A percentile compares a stretch with the other conserved stretches of the same genome.
Conservation (phyloP, 768 basidiomycete genomes). For the Chalciporus sphaerocephalus region DNA sequence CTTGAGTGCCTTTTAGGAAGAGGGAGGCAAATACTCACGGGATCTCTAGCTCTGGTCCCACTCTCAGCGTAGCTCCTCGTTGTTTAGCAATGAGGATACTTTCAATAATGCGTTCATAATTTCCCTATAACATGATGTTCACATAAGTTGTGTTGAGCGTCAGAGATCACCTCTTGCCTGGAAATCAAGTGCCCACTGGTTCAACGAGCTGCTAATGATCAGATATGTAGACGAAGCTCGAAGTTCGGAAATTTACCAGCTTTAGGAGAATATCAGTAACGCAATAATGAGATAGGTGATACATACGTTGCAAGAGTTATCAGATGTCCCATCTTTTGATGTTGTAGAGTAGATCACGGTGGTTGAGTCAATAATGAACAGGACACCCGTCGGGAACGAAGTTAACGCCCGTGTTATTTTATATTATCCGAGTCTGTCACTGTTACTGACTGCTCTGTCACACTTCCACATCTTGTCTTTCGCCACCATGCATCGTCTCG, state of each 20-base stretch:
- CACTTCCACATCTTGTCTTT: neutral
- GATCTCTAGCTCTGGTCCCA: slow-evolving; percentile 96
- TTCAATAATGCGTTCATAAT: slow-evolving; percentile 82
- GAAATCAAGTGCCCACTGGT: slow-evolving; percentile 97
- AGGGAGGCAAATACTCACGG: slow-evolving; percentile 47
- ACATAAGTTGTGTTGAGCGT: neutral
- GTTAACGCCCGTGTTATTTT: neutral
- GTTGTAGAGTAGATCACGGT: neutral
- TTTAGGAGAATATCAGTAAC: slow-evolving; percentile 7
- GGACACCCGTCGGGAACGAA: neutral
- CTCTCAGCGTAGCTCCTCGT: slow-evolving; percentile 83
- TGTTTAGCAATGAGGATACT: slow-evolving; percentile 88
- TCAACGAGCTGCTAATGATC: slow-evolving; percentile 63
- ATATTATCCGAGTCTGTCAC: slow-evolving; percentile 16
- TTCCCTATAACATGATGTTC: slow-evolving; percentile 55
- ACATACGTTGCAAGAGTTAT: slow-evolving; percentile 86
- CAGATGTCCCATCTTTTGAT: slow-evolving; percentile 66
- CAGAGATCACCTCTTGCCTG: slow-evolving; percentile 49
- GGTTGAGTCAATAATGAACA: neutral
- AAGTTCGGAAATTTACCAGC: slow-evolving; percentile 20
- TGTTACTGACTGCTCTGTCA: neutral
- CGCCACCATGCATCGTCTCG: slow-evolving; percentile 57
- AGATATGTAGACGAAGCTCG: slow-evolving; percentile 5
- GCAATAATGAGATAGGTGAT: neutral
- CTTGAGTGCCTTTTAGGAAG: neutral